phyloP scores from a whole-genome alignment of 2,329 filamentous ascomycete species.

The Sphaceloma murrayae region DNA sequence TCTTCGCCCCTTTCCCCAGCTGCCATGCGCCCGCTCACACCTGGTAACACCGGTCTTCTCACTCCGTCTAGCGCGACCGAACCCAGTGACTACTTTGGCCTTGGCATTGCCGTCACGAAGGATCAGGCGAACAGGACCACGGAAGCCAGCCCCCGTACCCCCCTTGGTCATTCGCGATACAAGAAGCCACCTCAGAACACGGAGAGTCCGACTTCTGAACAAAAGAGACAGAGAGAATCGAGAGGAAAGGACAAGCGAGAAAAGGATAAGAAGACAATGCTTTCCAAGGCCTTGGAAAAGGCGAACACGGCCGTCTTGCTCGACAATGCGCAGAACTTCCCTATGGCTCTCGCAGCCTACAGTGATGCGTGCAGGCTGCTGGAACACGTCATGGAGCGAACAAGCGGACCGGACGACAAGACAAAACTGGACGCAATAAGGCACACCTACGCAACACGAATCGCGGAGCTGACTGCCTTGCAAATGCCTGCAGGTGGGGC shows the following conservation, averaged over 20 bases:
- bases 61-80: slow-evolving; percentile 27
- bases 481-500: slow-evolving; percentile 34
- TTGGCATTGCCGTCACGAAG: slow-evolving; percentile 23
- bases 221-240: too few species aligned
- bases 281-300: slow-evolving; percentile 90
- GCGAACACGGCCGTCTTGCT: slow-evolving; percentile 91
- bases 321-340: slow-evolving; percentile 92
- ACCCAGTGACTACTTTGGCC: slow-evolving; percentile 26
- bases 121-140: slow-evolving; percentile 22
- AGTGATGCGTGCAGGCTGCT: slow-evolving; percentile 80
- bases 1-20: slow-evolving; percentile 25
- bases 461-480: slow-evolving; percentile 69
- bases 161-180: slow-evolving; percentile 12
- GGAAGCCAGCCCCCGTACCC: slow-evolving; percentile 20
- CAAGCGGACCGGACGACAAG: slow-evolving; percentile 74
- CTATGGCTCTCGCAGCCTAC: slow-evolving; percentile 83
- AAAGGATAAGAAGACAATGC: slow-evolving; percentile 73
- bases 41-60: slow-evolving; percentile 23
- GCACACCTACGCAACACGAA: slow-evolving; percentile 80
- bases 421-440: slow-evolving; percentile 88
- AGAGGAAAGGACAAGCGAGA: slow-evolving; percentile 33
- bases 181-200: slow-evolving; percentile 17
- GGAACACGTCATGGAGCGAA: slow-evolving; percentile 77
- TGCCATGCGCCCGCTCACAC: slow-evolving; percentile 19
- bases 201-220: slow-evolving; percentile 10